A percentile compares a stretch with the other conserved stretches of the same genome.
phyloP scores from a whole-genome alignment of 306 rosid species.

The Glycyrrhiza uralensis region DNA sequence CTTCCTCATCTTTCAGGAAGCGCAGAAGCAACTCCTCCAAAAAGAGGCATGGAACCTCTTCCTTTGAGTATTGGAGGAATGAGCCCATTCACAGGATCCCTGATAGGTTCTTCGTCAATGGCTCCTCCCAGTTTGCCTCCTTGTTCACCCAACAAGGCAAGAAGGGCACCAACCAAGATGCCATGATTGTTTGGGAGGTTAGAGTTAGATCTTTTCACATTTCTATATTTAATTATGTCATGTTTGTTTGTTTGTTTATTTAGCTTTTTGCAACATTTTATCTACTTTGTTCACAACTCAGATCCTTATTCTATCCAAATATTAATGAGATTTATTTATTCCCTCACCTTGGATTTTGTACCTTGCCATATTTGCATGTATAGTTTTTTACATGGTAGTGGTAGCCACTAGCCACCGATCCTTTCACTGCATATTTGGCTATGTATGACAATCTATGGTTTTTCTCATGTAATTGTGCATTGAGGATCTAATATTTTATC shows the following conservation, averaged over 20 bases:
- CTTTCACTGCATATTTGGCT: neutral
- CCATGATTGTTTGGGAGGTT: conserved; percentile 99
- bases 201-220: conserved; percentile 43
- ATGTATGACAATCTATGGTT: neutral
- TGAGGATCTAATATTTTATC: conserved; percentile 4
- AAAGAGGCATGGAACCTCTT: conserved; percentile 47
- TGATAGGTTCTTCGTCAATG: conserved; percentile 75
- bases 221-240: neutral
- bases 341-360: neutral
- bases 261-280: conserved; percentile 1
- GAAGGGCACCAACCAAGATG: conserved; percentile 97
- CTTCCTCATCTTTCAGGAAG: conserved; percentile 40
- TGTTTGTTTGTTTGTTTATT: neutral
- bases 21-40: conserved; percentile 39
- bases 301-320: conserved; percentile 11
- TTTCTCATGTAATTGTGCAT: neutral
- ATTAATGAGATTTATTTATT: neutral
- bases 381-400: conserved; percentile 6
- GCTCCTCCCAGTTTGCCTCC: conserved; percentile 69
- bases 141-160: conserved; percentile 93
- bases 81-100: conserved; percentile 68
- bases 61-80: conserved; percentile 71
- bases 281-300: conserved; percentile 12
- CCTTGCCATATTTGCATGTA: neutral
- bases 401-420: neutral